Conservation (phyloP, 1,284 basidiomycete species). For the Malassezia nana region DNA sequence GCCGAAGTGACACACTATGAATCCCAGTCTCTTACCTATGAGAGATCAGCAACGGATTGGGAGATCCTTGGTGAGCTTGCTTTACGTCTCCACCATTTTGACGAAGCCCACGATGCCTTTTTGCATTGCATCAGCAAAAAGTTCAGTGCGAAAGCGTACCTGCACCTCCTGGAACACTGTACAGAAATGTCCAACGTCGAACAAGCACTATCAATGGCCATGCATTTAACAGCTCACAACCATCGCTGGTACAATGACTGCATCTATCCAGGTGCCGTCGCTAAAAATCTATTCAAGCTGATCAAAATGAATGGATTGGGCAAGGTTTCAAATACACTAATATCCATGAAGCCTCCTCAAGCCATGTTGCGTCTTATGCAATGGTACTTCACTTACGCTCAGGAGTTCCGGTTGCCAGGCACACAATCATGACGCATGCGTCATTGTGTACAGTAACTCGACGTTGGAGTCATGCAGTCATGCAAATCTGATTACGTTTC, state of each 20-base stretch:
- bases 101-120: conserved; percentile 94
- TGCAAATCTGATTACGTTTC: no score
- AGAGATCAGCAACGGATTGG: conserved; percentile 94
- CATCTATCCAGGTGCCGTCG: conserved; percentile 81
- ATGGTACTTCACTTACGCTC: conserved; percentile 16
- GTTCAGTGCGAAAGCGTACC: conserved; percentile 84
- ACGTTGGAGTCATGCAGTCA: no score
- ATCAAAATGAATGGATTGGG: conserved; percentile 86
- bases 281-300: conserved; percentile 79
- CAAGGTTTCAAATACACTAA: conserved; percentile 83
- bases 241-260: conserved; percentile 53
- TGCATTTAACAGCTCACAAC: conserved; percentile 84
- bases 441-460: no score
- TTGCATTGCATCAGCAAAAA: conserved; percentile 80
- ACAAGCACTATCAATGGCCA: conserved; percentile 76
- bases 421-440: background rate
- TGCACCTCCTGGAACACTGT: conserved; percentile 84
- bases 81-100: conserved; percentile 80
- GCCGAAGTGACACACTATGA: conserved; percentile 99
- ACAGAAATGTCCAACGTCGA: conserved; percentile 86
- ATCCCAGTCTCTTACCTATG: conserved; percentile 88
- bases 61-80: conserved; percentile 95
- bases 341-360: conserved; percentile 61
- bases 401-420: conserved; percentile 32
- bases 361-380: conserved; percentile 29